Base-by-base conservation (phyloP, 768 basidiomycete species). In the Termitomyces sp. region DNA sequence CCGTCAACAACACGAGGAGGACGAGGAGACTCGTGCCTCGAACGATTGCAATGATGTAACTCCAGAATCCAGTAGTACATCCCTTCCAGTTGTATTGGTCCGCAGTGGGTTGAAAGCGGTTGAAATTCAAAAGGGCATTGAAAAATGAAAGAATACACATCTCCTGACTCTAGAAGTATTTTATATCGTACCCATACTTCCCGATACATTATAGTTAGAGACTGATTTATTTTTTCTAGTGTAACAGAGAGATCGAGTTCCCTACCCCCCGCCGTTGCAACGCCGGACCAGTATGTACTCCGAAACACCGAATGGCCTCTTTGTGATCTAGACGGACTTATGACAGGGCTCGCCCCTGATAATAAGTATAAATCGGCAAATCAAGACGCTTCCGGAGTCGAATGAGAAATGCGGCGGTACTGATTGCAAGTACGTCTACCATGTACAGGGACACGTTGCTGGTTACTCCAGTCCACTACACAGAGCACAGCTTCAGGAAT, bases 1-100 rank as follows among this genome's bases (percentile, higher is more conserved):
- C 53, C 57, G 53, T 30, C 41, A 42, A 50, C 49, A 43, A 51
- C 50, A 51, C 50, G 50, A 51, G 50, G 38, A 41, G 40, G 30
- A 51, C 50, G 50, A 51, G 50, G 38, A 41, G 40, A 41, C 38
- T 41, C 28, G 46, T 55, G 42, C 45, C 28, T 54, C 3, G 8
- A 19, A 53, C 30, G 44, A 35, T 14, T 35, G 35, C 35, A 35
- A 53, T 43, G 44, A 51, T 30, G 38, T 15, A n/a, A 51, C 19
- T 40, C 26, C 26, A 41, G 5, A 17, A 5, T 37, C 35, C 3
- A 30, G 30, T 30, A 7, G 30, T 30, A 33, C 31, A 33, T 33
- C 31, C 31, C 31, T 33, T 9, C 9, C 9, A 33, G 1, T 35
- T 2, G 35, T 11, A n/a, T 37, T 2, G 40, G 49, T 26, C 15